Conservation (phyloP, 768 basidiomycete species). For the Epithele typhae region DNA sequence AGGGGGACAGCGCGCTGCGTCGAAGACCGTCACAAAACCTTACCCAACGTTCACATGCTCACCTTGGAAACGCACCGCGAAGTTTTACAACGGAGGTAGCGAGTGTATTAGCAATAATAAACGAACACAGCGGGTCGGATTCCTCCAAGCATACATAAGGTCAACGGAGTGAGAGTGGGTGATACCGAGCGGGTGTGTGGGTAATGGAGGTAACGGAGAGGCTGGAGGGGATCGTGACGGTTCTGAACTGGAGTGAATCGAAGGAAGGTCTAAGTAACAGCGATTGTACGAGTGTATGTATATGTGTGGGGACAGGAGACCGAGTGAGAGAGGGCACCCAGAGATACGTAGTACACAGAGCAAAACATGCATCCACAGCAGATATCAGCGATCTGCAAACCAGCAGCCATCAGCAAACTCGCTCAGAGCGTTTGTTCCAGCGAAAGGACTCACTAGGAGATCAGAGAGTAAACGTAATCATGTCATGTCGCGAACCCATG, state of each 20-base stretch:
- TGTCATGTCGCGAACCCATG: constrained; percentile 6
- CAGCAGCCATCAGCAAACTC: background rate
- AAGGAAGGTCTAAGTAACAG: background rate
- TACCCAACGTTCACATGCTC: too few species aligned
- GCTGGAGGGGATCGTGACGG: too few species aligned
- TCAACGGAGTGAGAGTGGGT: background rate
- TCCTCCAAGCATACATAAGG: constrained; percentile 1
- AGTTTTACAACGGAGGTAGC: background rate
- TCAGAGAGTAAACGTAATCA: background rate
- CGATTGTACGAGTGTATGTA: background rate
- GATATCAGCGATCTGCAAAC: background rate
- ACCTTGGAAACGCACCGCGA: too few species aligned
- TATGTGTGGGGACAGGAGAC: too few species aligned
- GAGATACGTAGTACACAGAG: constrained; percentile 11
- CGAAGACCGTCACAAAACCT: too few species aligned
- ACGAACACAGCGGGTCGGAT: background rate
- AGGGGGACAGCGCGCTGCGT: too few species aligned
- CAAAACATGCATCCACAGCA: constrained; percentile 18
- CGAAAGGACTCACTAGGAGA: constrained; percentile 4
- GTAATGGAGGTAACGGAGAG: too few species aligned
- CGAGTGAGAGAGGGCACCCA: constrained; percentile 2
- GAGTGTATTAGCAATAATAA: constrained; percentile 18
- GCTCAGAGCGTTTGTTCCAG: too few species aligned
- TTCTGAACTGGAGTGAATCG: constrained; percentile 8
- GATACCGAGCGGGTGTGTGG: background rate